These are phyloP conservation scores for Leccinum incarnatum DNA, from an alignment of 768 basidiomycete genomes.

Conservation along the genomic window DNA sequence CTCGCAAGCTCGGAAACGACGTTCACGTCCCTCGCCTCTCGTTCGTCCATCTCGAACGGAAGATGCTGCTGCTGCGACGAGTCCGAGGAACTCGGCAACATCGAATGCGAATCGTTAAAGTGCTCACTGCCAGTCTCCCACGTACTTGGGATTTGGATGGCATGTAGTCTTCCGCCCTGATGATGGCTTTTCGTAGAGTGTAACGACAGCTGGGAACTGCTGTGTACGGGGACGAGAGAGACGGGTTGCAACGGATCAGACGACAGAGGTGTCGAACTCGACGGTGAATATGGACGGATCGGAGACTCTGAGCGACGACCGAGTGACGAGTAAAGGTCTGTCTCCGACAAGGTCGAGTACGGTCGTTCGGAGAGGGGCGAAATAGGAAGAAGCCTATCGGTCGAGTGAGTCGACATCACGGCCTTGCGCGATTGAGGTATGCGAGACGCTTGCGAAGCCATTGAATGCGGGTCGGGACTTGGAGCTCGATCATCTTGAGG, in stretches of 20 bases:
- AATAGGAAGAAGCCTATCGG: constrained; percentile 18
- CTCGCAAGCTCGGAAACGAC: constrained; percentile 60
- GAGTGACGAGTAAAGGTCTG: constrained; percentile 10
- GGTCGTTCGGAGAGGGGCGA: constrained; percentile 22
- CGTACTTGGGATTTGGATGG: neutral
- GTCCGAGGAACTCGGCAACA: neutral
- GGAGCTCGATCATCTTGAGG: neutral
- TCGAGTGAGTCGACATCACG: constrained; percentile 15
- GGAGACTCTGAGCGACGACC: constrained; percentile 10
- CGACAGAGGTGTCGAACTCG: neutral
- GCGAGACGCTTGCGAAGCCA: neutral
- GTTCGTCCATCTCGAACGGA: constrained; percentile 49
- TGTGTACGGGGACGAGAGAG: neutral
- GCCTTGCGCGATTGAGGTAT: neutral
- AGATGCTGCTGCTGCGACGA: neutral
- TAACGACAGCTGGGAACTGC: neutral
- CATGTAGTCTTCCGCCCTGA: constrained; percentile 8
- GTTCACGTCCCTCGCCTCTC: constrained; percentile 58
- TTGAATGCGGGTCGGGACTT: neutral
- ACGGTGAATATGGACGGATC: neutral
- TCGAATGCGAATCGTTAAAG: neutral
- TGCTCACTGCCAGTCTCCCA: neutral
- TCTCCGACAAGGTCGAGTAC: neutral
- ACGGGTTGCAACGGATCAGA: constrained; percentile 7
- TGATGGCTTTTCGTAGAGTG: neutral